phyloP scores from a whole-genome alignment of 1,284 basidiomycete species.

The Amanita bisporigera region DNA sequence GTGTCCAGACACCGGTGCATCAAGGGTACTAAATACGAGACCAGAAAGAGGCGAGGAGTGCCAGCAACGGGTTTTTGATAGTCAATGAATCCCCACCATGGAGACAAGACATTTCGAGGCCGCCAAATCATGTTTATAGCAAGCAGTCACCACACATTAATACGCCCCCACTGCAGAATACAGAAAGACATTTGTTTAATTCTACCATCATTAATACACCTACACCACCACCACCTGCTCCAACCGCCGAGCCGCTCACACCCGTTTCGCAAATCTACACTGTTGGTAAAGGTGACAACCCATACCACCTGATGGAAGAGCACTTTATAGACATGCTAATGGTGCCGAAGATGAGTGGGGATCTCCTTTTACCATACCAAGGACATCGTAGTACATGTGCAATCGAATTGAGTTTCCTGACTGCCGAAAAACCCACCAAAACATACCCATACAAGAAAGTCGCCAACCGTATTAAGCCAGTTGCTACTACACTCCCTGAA shows the following conservation, averaged over 20 bases:
- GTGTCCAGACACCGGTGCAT: background rate
- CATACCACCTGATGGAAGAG: background rate
- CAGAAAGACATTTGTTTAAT: background rate
- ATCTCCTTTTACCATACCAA: background rate
- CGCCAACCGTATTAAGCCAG: slow-evolving; percentile 5
- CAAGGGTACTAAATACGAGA: background rate
- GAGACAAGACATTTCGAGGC: too few species aligned
- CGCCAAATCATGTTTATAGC: too few species aligned
- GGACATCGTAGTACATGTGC: background rate
- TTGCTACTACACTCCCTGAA: slow-evolving; percentile 19
- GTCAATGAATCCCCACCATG: background rate
- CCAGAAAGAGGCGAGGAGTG: background rate
- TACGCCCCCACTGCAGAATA: background rate
- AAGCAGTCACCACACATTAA: too few species aligned
- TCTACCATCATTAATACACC: too few species aligned
- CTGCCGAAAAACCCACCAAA: background rate
- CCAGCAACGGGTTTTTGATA: background rate
- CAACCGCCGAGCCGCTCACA: too few species aligned
- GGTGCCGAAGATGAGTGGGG: background rate
- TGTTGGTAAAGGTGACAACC: slow-evolving; percentile 39
- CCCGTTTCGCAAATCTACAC: slow-evolving; percentile 38
- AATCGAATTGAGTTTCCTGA: background rate
- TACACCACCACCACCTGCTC: too few species aligned
- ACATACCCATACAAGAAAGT: background rate
- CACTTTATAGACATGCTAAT: background rate